These are phyloP conservation scores for Dimargaris cristalligena DNA, from an alignment of 192 early-diverging fungal species.

Conservation along the genomic window DNA sequence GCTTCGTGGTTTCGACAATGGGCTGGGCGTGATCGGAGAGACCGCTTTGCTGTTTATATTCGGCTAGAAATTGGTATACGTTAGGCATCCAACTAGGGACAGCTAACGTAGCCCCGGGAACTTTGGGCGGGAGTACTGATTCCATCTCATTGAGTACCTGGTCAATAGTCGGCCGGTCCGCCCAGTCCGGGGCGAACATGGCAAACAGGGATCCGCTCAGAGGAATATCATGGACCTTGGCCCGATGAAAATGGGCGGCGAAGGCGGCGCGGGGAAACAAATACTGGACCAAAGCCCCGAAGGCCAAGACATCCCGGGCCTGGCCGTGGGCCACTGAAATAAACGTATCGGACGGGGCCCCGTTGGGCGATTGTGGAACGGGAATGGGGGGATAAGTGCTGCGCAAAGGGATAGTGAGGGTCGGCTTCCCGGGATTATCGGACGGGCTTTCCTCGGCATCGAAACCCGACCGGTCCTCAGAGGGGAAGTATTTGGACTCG, in stretches of 20 bases:
- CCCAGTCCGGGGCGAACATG: background rate
- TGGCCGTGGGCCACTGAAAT: background rate
- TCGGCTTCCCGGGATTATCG: no score
- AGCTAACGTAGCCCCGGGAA: background rate
- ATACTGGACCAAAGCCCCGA: background rate
- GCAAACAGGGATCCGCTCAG: background rate
- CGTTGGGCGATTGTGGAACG: background rate
- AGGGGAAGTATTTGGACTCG: background rate
- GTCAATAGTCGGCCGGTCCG: background rate
- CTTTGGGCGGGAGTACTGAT: background rate
- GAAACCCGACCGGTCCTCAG: no score
- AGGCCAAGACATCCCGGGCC: background rate
- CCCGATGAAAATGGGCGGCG: no score
- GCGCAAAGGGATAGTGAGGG: no score
- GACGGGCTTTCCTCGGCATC: no score
- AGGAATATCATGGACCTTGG: no score
- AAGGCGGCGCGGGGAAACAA: background rate
- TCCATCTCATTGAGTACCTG: background rate
- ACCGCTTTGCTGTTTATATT: background rate
- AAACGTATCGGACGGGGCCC: background rate
- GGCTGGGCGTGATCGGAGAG: background rate
- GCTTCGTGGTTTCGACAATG: background rate
- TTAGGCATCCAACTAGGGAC: background rate
- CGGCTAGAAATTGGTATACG: constrained; percentile 9
- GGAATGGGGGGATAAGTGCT: no score